A percentile compares a stretch with the other conserved stretches of the same genome.
Evolutionary conservation across 2,329 filamentous ascomycete species (phyloP).

Genomic region (Xenoacremonium recifei): DNA sequence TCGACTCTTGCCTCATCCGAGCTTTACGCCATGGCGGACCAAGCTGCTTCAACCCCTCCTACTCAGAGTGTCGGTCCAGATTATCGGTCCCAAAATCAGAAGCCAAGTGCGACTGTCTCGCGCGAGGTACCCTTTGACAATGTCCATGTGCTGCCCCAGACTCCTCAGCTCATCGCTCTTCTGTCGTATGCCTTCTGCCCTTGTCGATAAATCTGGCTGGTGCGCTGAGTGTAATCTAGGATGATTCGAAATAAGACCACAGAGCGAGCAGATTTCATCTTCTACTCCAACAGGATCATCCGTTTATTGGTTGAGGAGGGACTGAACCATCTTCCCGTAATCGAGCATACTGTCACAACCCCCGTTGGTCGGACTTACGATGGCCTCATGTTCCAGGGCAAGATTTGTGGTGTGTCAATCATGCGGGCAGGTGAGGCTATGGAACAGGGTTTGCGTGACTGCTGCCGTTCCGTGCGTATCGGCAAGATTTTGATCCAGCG

Average conservation of each 20-base stretch:
- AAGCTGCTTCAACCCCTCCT: constrained; percentile 26
- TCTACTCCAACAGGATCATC: constrained; percentile 98
- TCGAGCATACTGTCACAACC: constrained; percentile 85
- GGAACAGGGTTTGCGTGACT: constrained; percentile 95
- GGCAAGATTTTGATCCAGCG: constrained; percentile 98
- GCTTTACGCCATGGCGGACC: constrained; percentile 24
- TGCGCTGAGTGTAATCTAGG: constrained; percentile 46
- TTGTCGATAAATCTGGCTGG: constrained; percentile 8
- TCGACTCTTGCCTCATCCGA: too few relatives aligned
- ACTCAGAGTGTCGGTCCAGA: constrained; percentile 73
- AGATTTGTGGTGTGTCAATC: constrained; percentile 97
- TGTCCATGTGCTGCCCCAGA: constrained; percentile 87
- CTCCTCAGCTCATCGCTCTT: constrained; percentile 93
- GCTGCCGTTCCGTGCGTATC: constrained; percentile 95
- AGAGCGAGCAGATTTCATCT: constrained; percentile 93
- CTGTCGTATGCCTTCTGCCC: constrained; percentile 72
- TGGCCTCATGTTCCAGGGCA: constrained; percentile 92
- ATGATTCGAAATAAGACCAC: constrained; percentile 95
- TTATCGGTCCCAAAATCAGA: constrained; percentile 73
- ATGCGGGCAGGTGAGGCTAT: constrained; percentile 98
- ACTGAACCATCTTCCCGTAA: constrained; percentile 90
- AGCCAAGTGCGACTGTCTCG: constrained; percentile 86
- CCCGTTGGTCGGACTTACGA: constrained; percentile 86
- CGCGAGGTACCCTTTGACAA: constrained; percentile 78
- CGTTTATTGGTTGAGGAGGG: constrained; percentile 95